These are phyloP conservation scores for Litchi chinensis DNA, from an alignment of 345 rosid genomes.

Conservation along the genomic window DNA sequence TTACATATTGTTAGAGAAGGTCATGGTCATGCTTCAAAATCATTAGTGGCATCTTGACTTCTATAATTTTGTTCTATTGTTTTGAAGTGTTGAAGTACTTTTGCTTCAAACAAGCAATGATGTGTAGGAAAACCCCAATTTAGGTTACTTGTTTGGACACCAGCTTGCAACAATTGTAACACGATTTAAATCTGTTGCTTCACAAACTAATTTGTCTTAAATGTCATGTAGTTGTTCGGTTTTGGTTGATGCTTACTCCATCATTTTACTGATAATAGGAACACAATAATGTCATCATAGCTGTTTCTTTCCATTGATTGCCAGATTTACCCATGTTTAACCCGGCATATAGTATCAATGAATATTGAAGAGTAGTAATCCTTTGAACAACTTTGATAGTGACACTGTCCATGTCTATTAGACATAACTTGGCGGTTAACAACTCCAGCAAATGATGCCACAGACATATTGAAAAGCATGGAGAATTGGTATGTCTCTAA, in stretches of 20 bases:
- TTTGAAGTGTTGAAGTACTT: not conserved
- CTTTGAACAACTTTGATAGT: not conserved
- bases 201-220: not conserved
- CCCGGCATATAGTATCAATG: not conserved
- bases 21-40: not conserved
- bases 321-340: not conserved
- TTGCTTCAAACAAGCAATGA: no score
- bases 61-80: not conserved
- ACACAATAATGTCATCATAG: no score
- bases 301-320: not conserved
- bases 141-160: not conserved
- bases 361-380: not conserved
- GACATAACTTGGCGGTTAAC: not conserved
- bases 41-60: not conserved
- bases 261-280: not conserved
- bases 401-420: not conserved
- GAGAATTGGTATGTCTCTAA: not conserved
- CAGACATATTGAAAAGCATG: not conserved
- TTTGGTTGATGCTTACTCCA: not conserved
- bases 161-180: not conserved
- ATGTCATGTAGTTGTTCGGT: not conserved
- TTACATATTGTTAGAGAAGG: not conserved
- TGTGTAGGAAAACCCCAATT: no score
- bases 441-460: not conserved
- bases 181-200: not conserved